These are phyloP conservation scores for Phytopythium mirpurense DNA, from an alignment of 352 stramenopile species.

Conservation along the genomic window DNA sequence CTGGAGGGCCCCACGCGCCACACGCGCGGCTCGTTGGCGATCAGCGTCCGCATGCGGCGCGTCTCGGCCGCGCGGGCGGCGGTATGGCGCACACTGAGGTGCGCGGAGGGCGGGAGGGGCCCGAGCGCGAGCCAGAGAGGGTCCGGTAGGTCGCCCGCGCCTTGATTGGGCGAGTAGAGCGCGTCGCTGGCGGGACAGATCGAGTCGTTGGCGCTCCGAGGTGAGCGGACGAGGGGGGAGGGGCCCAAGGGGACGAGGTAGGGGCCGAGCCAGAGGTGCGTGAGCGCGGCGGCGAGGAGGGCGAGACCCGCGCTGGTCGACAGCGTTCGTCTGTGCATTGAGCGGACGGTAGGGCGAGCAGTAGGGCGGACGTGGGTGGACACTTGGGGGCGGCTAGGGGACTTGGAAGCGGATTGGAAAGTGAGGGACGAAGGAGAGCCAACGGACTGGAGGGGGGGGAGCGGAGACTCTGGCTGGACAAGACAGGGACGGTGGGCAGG, in stretches of 20 bases:
- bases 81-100: conserved; percentile 15
- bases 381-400: not conserved
- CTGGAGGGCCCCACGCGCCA: conserved; percentile 11
- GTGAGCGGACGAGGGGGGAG: no score
- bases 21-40: conserved; percentile 23
- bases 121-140: not conserved
- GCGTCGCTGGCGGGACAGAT: not conserved
- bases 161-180: not conserved
- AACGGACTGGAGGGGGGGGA: not conserved
- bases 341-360: not conserved
- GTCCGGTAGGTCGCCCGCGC: not conserved
- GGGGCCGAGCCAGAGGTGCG: not conserved
- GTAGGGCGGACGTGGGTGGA: no score
- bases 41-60: conserved; percentile 13
- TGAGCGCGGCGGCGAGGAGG: not conserved
- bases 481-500: no score
- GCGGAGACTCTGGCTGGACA: no score
- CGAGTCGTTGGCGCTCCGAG: no score
- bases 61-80: conserved; percentile 13
- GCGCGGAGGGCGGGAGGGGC: not conserved
- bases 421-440: not conserved
- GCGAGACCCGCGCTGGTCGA: not conserved
- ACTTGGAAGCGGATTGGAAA: not conserved
- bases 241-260: not conserved
- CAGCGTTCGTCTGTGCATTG: not conserved